These are phyloP conservation scores for Kluyveromyces starmeri DNA, from an alignment of 805 yeast species.

Conservation along the genomic window DNA sequence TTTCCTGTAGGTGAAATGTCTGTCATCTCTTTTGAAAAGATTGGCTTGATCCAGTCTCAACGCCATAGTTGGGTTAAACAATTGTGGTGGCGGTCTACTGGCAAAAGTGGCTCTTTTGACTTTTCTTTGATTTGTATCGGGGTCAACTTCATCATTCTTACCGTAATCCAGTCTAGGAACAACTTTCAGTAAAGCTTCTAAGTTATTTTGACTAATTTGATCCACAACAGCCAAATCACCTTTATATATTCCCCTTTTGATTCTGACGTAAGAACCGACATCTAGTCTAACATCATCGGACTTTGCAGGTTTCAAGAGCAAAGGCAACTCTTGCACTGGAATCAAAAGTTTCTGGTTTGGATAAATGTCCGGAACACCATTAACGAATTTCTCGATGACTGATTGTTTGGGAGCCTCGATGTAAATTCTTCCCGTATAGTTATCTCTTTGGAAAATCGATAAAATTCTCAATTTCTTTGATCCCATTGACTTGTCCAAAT, in stretches of 20 bases:
- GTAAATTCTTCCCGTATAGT: slow-evolving; percentile 84
- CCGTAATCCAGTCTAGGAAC: slow-evolving; percentile 95
- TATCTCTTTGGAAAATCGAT: slow-evolving; percentile 90
- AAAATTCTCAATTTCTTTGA: slow-evolving; percentile 73
- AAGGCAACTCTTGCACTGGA: slow-evolving; percentile 93
- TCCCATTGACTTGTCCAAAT: slow-evolving; percentile 54
- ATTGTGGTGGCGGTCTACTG: slow-evolving; percentile 72
- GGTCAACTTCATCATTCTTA: slow-evolving; percentile 47
- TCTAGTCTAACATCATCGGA: slow-evolving; percentile 79
- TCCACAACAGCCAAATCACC: slow-evolving; percentile 92
- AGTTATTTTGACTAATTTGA: slow-evolving; percentile 86
- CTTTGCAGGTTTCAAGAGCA: slow-evolving; percentile 80
- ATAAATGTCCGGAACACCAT: slow-evolving; percentile 84
- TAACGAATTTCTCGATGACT: slow-evolving; percentile 80
- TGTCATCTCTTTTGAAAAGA: slow-evolving; percentile 56
- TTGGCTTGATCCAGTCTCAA: slow-evolving; percentile 69
- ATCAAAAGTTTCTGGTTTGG: slow-evolving; percentile 68
- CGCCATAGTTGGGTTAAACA: slow-evolving; percentile 86
- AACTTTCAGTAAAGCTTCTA: slow-evolving; percentile 86
- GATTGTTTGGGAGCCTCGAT: slow-evolving; percentile 91
- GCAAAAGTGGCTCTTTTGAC: slow-evolving; percentile 46
- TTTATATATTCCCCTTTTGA: slow-evolving; percentile 83
- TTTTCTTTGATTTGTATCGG: slow-evolving; percentile 40
- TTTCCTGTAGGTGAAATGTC: slow-evolving; percentile 63
- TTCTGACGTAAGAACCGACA: slow-evolving; percentile 88